Conservation (phyloP, 139 green algal species). For the Dunaliella primolecta region DNA sequence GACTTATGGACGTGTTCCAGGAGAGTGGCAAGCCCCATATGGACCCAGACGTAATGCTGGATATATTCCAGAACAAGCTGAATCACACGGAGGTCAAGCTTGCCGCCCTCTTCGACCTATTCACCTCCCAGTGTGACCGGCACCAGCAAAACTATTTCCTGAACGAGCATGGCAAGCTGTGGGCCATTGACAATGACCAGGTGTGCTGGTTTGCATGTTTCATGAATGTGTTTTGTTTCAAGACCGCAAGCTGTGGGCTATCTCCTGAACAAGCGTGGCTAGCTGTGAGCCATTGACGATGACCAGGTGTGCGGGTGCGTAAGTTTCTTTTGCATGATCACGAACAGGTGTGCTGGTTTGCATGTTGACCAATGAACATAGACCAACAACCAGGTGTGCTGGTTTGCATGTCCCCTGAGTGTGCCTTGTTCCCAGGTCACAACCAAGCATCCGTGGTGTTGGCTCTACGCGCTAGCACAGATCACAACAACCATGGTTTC, state of each 20-base stretch:
- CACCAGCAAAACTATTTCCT: constrained; percentile 58
- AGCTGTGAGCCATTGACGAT: constrained; percentile 52
- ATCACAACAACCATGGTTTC: too few relatives aligned
- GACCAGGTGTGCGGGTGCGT: constrained; percentile 37
- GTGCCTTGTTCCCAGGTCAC: too few relatives aligned
- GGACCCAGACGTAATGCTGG: constrained; percentile 23
- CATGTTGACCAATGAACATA: too few relatives aligned
- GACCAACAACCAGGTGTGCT: too few relatives aligned
- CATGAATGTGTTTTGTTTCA: background rate
- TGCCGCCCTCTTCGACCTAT: constrained; percentile 49
- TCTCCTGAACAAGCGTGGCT: constrained; percentile 42
- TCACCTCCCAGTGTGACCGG: constrained; percentile 48
- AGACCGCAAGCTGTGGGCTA: too few relatives aligned
- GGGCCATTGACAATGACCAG: constrained; percentile 59
- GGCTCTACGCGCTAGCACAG: too few relatives aligned
- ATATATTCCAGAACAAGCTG: constrained; percentile 25
- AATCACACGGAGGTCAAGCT: constrained; percentile 47
- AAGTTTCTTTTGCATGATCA: background rate
- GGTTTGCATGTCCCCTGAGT: background rate
- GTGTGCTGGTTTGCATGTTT: background rate
- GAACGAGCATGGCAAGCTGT: constrained; percentile 36
- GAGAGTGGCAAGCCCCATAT: constrained; percentile 33
- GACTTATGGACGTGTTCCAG: constrained; percentile 17
- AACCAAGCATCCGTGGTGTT: too few relatives aligned
- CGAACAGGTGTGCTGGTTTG: background rate